Percentiles rank a stretch among this genome's conserved stretches.
Evolutionary conservation across 2,329 filamentous ascomycete genomes (phyloP).

Genomic region (Colletotrichum sp.): DNA sequence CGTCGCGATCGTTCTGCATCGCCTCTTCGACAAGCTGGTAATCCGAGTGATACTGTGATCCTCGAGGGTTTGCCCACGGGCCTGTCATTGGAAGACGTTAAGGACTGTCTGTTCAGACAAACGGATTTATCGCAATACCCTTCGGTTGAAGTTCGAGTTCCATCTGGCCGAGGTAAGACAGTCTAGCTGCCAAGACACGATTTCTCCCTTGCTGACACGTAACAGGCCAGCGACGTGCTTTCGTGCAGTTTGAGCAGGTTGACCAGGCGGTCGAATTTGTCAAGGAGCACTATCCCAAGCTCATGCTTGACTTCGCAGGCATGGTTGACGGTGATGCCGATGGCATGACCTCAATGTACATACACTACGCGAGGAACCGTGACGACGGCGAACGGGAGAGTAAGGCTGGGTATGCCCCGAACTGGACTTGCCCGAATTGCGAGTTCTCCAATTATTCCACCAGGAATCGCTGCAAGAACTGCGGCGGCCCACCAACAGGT

Average conservation of each 20-base stretch:
- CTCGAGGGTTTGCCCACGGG: slow-evolving; percentile 58
- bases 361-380: slow-evolving; percentile 45
- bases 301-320: slow-evolving; percentile 38
- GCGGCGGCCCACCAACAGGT: slow-evolving; percentile 27
- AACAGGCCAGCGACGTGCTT: slow-evolving; percentile 41
- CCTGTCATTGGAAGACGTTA: slow-evolving; percentile 57
- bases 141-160: slow-evolving; percentile 43
- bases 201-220: background rate
- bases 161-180: slow-evolving; percentile 25
- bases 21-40: slow-evolving; percentile 40
- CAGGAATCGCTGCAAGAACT: slow-evolving; percentile 42
- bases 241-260: slow-evolving; percentile 45
- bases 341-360: slow-evolving; percentile 39
- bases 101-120: slow-evolving; percentile 37
- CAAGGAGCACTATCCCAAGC: slow-evolving; percentile 45
- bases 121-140: slow-evolving; percentile 39
- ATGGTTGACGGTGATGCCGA: slow-evolving; percentile 43
- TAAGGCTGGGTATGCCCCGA: slow-evolving; percentile 20
- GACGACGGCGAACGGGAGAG: slow-evolving; percentile 34
- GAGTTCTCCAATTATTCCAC: slow-evolving; percentile 45
- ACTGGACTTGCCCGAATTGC: slow-evolving; percentile 39
- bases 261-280: slow-evolving; percentile 46
- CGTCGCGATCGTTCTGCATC: slow-evolving; percentile 22
- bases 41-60: slow-evolving; percentile 57
- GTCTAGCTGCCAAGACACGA: no score